A percentile compares a stretch with the other conserved stretches of the same genome.
These are phyloP conservation scores for Fusarium multiceps DNA, from an alignment of 2,329 filamentous ascomycete genomes.

Conservation along the genomic window DNA sequence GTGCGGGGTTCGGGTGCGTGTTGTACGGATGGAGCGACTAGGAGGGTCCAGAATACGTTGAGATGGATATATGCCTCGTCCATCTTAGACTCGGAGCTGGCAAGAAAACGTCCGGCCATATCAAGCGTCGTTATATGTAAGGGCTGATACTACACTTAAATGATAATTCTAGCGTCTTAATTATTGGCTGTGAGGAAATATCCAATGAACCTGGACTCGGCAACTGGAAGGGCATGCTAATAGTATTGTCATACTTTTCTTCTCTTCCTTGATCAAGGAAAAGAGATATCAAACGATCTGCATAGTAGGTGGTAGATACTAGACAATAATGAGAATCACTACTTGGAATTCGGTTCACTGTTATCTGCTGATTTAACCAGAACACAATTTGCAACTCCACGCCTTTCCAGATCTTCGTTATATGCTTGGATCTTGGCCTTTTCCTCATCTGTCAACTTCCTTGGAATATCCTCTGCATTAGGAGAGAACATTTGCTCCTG, in stretches of 20 bases:
- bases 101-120: neutral
- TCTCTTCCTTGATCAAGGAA: too few species aligned
- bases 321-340: too few species aligned
- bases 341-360: neutral
- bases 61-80: neutral
- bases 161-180: too few species aligned
- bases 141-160: too few species aligned
- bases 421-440: neutral
- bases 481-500: neutral
- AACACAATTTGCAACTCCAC: neutral
- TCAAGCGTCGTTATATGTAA: too few species aligned
- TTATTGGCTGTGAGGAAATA: rapidly evolving
- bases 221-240: neutral
- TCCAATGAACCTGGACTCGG: rapidly evolving
- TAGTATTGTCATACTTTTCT: too few species aligned
- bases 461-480: neutral
- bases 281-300: too few species aligned
- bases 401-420: neutral
- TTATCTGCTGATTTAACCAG: neutral
- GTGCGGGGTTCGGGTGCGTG: neutral
- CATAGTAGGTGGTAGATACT: too few species aligned
- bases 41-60: neutral
- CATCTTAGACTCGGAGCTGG: neutral
- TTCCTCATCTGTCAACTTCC: neutral
- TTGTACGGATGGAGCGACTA: too few species aligned